These are phyloP conservation scores for Alternaria rosae DNA, from an alignment of 2,329 filamentous ascomycete species.

Conservation along the genomic window DNA sequence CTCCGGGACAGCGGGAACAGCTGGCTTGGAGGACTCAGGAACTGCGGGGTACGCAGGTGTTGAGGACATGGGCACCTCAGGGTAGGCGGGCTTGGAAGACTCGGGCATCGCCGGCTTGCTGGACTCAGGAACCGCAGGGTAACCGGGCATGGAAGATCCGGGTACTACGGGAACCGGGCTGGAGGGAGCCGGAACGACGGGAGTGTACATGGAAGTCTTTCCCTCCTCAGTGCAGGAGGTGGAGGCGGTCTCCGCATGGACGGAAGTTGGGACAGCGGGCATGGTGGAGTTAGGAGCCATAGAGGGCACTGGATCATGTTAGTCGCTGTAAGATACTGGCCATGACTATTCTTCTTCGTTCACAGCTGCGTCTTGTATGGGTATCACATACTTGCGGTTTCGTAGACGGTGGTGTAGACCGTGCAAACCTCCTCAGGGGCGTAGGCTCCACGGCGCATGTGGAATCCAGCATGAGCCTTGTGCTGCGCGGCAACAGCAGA, in stretches of 20 bases:
- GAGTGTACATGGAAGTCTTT: slow-evolving; percentile 60
- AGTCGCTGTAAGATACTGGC: slow-evolving; percentile 7
- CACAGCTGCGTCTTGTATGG: background rate
- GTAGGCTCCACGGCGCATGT: slow-evolving; percentile 59
- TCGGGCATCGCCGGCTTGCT: slow-evolving; percentile 9
- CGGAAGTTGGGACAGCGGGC: slow-evolving; percentile 18
- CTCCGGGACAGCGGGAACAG: slow-evolving; percentile 7
- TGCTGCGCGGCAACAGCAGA: slow-evolving; percentile 67
- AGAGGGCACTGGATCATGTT: slow-evolving; percentile 29
- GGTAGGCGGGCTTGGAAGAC: slow-evolving; percentile 25
- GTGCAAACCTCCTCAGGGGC: slow-evolving; percentile 70
- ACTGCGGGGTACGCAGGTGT: slow-evolving; percentile 31
- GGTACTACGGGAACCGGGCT: slow-evolving; percentile 10
- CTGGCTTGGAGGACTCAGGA: slow-evolving; percentile 11
- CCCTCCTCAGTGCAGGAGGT: slow-evolving; percentile 67
- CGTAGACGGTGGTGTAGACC: slow-evolving; percentile 69
- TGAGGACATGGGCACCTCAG: slow-evolving; percentile 26
- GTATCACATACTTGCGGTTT: slow-evolving; percentile 56
- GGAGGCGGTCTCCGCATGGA: background rate
- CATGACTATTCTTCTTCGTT: background rate
- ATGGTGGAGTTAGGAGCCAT: slow-evolving; percentile 38
- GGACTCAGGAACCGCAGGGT: slow-evolving; percentile 13
- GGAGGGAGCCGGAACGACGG: slow-evolving; percentile 21
- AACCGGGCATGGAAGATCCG: slow-evolving; percentile 13
- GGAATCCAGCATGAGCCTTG: slow-evolving; percentile 69